Evolutionary conservation across 352 stramenopile genomes (phyloP), one percentile per base, ranked within the genome.

Genomic region (Globisporangium echinulatum): DNA sequence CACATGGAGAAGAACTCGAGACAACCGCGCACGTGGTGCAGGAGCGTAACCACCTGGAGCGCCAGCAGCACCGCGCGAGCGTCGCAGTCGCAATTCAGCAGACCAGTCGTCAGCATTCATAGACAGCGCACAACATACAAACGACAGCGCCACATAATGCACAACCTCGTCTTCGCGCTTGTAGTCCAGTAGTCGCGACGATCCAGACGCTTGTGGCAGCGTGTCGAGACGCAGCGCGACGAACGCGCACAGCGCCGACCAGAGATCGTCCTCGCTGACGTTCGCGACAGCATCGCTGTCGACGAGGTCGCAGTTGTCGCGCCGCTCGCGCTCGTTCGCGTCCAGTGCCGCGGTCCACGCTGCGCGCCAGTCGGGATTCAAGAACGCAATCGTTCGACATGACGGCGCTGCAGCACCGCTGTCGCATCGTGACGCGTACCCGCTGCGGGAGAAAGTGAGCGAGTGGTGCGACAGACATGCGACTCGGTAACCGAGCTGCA

Each of bases 131-230:
- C 7, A 52, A 33, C 3, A 52, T 36, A 19, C 8, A 4, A 47
- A 19, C 59, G 3, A 33, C 25, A 33, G 25, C 25, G 25, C 25
- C 25, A 33, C 2, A 33, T 2, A 33, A 33, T 33, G 25, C 25
- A 33, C 25, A 48, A 82, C 71, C 59, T 79, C 74, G 33, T 82
- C 69, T 46, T 80, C 64, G 46, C 66, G 69, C 52, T 77, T 79
- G 62, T 66, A 82, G 56, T 80, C 63, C 0, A 61, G 51, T 42
- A 47, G 9, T 25, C n/a, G 47, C 17, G 39, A 9, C n/a, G 14
- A 6, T n/a, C 2, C n/a, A 51, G 33, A 17, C 13, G 19, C 14
- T 4, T 7, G 19, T 25, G 51, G 17, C 11, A 49, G 7, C 13
- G 48, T 53, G 48, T 52, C 36, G 49, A 74, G 59, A 7, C 71